Conservation (phyloP, 768 basidiomycete species). For the Chalciporus chontae region DNA sequence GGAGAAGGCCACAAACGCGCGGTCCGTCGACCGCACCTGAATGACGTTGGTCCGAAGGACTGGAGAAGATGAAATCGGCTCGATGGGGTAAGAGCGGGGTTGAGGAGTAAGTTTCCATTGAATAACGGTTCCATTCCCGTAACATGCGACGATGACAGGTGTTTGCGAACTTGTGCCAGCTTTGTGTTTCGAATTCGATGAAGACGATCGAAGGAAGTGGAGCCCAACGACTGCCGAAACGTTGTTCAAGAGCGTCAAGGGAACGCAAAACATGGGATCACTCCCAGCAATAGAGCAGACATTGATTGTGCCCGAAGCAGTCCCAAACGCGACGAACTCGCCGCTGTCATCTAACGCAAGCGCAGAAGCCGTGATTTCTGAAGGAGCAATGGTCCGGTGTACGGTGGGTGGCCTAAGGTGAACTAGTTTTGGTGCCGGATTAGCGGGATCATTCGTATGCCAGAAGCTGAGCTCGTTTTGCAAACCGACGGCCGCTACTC, state of each 20-base stretch:
- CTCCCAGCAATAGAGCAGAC: slow-evolving; percentile 55
- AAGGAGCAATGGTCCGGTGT: slow-evolving; percentile 49
- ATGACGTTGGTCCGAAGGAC: slow-evolving; percentile 50
- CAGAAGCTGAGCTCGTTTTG: slow-evolving; percentile 77
- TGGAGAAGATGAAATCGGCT: slow-evolving; percentile 39
- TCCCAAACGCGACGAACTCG: slow-evolving; percentile 66
- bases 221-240: slow-evolving; percentile 53
- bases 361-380: slow-evolving; percentile 51
- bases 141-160: slow-evolving; percentile 43
- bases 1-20: slow-evolving; percentile 53
- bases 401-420: slow-evolving; percentile 25
- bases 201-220: slow-evolving; percentile 36
- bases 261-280: slow-evolving; percentile 35
- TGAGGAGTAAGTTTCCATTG: slow-evolving; percentile 42
- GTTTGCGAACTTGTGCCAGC: slow-evolving; percentile 10
- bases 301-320: slow-evolving; percentile 59
- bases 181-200: slow-evolving; percentile 15
- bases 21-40: slow-evolving; percentile 44
- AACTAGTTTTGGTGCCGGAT: no score
- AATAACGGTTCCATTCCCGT: slow-evolving; percentile 57
- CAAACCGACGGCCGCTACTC: slow-evolving; percentile 68
- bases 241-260: slow-evolving; percentile 40
- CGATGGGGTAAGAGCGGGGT: slow-evolving; percentile 33
- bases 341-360: slow-evolving; percentile 63
- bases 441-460: slow-evolving; percentile 41